phyloP scores from a whole-genome alignment of 179 eudicot species.

The Dionaea muscipula region DNA sequence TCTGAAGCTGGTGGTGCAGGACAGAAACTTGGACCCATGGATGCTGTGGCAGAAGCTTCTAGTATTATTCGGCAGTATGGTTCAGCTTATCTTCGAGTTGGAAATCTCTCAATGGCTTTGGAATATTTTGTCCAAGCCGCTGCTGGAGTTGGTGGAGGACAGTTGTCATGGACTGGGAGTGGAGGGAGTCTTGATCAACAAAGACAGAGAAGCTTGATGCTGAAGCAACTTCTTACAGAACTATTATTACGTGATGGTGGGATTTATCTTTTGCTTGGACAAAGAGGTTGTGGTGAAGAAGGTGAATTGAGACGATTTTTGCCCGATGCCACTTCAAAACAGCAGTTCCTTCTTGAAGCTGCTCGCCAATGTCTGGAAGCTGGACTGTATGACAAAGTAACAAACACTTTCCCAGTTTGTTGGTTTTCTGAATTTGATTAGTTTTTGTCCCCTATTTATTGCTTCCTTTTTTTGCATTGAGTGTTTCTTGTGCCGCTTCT shows the following conservation, averaged over 20 bases:
- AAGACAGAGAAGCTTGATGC: conserved; percentile 77
- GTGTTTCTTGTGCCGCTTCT: background rate
- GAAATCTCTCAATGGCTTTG: conserved; percentile 57
- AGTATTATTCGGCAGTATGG: conserved; percentile 88
- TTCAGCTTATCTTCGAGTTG: conserved; percentile 61
- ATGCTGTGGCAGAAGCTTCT: conserved; percentile 83
- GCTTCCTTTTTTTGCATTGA: background rate
- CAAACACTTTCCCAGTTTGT: background rate
- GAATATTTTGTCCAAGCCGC: conserved; percentile 94
- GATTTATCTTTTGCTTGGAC: conserved; percentile 62
- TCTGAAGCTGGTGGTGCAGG: conserved; percentile 61
- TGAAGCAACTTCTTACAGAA: conserved; percentile 87
- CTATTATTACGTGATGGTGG: conserved; percentile 69
- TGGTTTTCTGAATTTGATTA: background rate
- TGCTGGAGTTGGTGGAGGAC: conserved; percentile 91
- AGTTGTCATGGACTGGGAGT: conserved; percentile 80
- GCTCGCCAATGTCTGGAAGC: conserved; percentile 84
- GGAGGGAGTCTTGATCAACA: conserved; percentile 80
- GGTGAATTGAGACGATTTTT: conserved; percentile 76
- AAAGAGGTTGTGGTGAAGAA: conserved; percentile 90
- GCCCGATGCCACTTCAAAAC: conserved; percentile 44
- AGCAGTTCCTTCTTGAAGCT: conserved; percentile 82
- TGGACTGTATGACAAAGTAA: conserved; percentile 82
- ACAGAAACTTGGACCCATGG: conserved; percentile 72
- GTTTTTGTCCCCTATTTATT: conserved; percentile 1